Percentiles rank a stretch among this genome's conserved stretches.
phyloP scores from a whole-genome alignment of 495 filamentous ascomycete genomes.

The Penicillium diatomitis region DNA sequence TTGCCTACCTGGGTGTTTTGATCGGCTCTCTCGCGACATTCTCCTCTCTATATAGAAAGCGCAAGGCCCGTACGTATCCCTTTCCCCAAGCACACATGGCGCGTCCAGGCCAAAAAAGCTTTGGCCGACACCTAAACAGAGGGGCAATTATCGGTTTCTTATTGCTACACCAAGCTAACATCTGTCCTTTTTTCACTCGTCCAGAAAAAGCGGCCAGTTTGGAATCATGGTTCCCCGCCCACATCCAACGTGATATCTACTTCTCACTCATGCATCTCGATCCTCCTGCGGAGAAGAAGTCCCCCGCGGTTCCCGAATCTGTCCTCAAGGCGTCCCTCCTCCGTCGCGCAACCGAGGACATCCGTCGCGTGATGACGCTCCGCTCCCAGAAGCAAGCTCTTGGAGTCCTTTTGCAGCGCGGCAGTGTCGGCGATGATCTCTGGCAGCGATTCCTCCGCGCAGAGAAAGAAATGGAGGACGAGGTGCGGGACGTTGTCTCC shows the following conservation, averaged over 20 bases:
- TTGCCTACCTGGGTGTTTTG: constrained; percentile 81
- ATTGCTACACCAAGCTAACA: not conserved
- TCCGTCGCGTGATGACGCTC: constrained; percentile 78
- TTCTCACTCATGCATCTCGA: constrained; percentile 83
- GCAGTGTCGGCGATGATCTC: constrained; percentile 90
- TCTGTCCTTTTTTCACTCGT: not conserved
- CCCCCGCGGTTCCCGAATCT: constrained; percentile 68
- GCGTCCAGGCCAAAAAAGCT: too few relatives aligned
- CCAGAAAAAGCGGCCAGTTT: constrained; percentile 66
- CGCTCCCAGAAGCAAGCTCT: constrained; percentile 78
- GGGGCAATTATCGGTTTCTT: too few relatives aligned
- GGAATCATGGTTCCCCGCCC: constrained; percentile 84
- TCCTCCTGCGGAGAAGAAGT: constrained; percentile 54
- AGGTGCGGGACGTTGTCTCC: constrained; percentile 83
- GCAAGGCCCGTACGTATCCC: constrained; percentile 68
- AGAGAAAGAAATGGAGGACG: constrained; percentile 96
- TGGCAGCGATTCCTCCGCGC: constrained; percentile 87
- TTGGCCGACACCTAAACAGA: too few relatives aligned
- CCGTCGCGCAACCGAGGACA: constrained; percentile 82
- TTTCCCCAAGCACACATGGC: not conserved
- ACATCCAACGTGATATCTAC: constrained; percentile 90
- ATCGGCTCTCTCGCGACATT: constrained; percentile 85
- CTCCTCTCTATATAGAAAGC: constrained; percentile 83
- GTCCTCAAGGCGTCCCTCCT: constrained; percentile 86
- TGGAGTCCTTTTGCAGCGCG: constrained; percentile 71